Evolutionary conservation across 306 rosid genomes (phyloP).

Genomic region (Clitoria ternatea): DNA sequence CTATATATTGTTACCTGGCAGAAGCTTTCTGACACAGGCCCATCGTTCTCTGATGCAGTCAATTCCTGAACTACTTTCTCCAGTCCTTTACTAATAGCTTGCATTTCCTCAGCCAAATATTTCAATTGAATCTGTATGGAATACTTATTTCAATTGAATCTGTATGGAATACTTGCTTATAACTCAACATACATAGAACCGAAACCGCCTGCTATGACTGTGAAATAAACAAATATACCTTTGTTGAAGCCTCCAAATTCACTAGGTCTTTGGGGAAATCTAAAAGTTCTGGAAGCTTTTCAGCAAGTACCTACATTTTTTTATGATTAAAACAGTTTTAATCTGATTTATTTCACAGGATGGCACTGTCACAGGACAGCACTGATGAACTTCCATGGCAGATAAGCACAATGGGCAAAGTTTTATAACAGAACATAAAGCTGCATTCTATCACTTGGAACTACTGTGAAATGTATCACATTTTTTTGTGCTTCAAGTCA

Average conservation of each 20-base stretch:
- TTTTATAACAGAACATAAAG: background rate
- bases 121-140: slow-evolving; percentile 87
- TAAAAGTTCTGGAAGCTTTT: slow-evolving; percentile 88
- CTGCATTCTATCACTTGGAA: background rate
- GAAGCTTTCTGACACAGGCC: slow-evolving; percentile 65
- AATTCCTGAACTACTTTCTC: slow-evolving; percentile 94
- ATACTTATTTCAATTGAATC: slow-evolving; percentile 93
- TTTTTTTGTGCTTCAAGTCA: slow-evolving; percentile 1
- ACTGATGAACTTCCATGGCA: background rate
- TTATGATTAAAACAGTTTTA: slow-evolving; percentile 25
- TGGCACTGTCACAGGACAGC: background rate
- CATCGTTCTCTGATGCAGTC: slow-evolving; percentile 85
- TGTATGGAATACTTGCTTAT: slow-evolving; percentile 35
- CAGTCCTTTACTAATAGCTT: slow-evolving; percentile 88
- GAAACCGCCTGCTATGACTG: slow-evolving; percentile 3
- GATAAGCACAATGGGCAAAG: background rate
- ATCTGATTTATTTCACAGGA: background rate
- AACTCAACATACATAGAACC: slow-evolving; percentile 12
- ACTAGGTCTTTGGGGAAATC: slow-evolving; percentile 72
- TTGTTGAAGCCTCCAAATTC: slow-evolving; percentile 78
- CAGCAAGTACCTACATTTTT: slow-evolving; percentile 72
- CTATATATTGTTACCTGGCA: slow-evolving; percentile 62
- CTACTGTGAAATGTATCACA: background rate
- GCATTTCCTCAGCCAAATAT: slow-evolving; percentile 99
- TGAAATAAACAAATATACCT: slow-evolving; percentile 44